Base-by-base conservation (phyloP, 2,329 filamentous ascomycete genomes). In the Alternaria sp. region DNA sequence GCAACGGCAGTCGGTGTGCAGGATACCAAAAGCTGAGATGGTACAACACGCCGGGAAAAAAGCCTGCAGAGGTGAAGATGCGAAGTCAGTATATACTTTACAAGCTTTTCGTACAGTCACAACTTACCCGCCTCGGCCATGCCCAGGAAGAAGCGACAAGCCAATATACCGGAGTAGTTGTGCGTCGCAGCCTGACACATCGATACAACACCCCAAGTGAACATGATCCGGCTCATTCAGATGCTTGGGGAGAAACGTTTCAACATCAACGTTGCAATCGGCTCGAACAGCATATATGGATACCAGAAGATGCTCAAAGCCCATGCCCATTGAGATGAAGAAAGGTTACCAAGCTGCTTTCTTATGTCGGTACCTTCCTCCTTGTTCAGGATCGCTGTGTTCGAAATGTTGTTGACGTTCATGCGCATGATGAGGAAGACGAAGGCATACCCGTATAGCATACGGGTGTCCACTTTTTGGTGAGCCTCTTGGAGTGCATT, bases 21-120 rank as follows among this genome's bases (percentile, higher is more conserved):
- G 83, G 84, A 64, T 88, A 88, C 85, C 86, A 89, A 76, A 86
- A 86, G 4, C 84, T 86, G 32, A 36, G 32, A 36, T 36, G 32
- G 32, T 36, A 36, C 32, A 16, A 7, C 32, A 36, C 6, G 14
- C 32, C 5, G 12, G 32, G 30, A 14, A 6, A 36, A 12, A 36
- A 36, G 32, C 32, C 6, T 36, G 11, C 28, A 5, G 28, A 30
- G 4, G 28, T 11, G 9, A 30, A 30, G 28, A 30, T 30, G 28
- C 28, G 12, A 30, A 11, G 8, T 30, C 28, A 11, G 9, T 30
- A 11, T 30, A 2, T 30, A 5, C 12, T 11, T 12, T 30, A 12
- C 28, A 11, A 11, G 28, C 28, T 1, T 30, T 11, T 30, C 11
- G 28, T 11, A 30, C 28, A 30, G 28, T 30, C 28, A 11, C 28